phyloP scores from a whole-genome alignment of 1,139 yeast genomes.

The Magnusiomyces tetraspermus region DNA sequence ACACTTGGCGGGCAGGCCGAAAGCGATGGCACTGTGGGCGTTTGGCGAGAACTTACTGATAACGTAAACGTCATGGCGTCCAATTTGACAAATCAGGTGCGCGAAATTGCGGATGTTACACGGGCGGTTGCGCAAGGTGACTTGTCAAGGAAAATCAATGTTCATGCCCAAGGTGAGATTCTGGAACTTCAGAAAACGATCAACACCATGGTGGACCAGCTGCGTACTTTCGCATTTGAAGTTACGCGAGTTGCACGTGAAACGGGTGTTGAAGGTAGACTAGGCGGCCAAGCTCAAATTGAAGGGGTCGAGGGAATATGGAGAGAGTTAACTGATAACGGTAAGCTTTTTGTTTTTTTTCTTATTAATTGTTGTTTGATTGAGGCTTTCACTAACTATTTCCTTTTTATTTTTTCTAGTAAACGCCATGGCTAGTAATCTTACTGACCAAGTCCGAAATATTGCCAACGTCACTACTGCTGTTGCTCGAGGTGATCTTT shows the following conservation, averaged over 20 bases:
- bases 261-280: slow-evolving; percentile 79
- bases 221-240: slow-evolving; percentile 79
- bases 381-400: neutral
- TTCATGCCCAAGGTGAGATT: slow-evolving; percentile 79
- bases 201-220: slow-evolving; percentile 80
- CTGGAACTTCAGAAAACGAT: slow-evolving; percentile 69
- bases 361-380: neutral
- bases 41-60: slow-evolving; percentile 77
- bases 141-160: slow-evolving; percentile 64
- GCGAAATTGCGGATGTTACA: slow-evolving; percentile 85
- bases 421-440: slow-evolving; percentile 81
- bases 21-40: slow-evolving; percentile 73
- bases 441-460: slow-evolving; percentile 80
- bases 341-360: slow-evolving; percentile 12
- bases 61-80: slow-evolving; percentile 83
- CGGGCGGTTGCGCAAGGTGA: slow-evolving; percentile 79
- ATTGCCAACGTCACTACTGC: slow-evolving; percentile 89
- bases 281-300: slow-evolving; percentile 82
- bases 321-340: slow-evolving; percentile 83
- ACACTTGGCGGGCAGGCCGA: slow-evolving; percentile 84
- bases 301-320: slow-evolving; percentile 82
- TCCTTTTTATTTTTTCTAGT: slow-evolving; percentile 24
- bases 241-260: slow-evolving; percentile 83
- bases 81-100: slow-evolving; percentile 69
- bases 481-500: slow-evolving; percentile 81